Percentiles rank a stretch among this genome's conserved stretches.
phyloP scores from a whole-genome alignment of 352 stramenopile genomes.

The Thraustochytrium sp. region DNA sequence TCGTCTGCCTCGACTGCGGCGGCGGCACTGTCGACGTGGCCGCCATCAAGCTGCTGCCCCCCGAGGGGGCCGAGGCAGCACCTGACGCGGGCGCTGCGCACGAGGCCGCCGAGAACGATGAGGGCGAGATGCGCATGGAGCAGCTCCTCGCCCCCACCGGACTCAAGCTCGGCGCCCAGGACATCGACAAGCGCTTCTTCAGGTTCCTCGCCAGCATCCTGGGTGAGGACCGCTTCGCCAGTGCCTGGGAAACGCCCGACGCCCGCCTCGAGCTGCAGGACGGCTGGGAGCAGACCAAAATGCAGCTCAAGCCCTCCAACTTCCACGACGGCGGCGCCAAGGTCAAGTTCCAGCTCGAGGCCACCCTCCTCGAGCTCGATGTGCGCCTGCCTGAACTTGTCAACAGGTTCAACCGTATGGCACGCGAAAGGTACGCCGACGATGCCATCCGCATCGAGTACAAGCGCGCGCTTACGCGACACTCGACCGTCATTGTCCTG shows the following conservation, averaged over 20 bases:
- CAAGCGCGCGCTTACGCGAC: not conserved
- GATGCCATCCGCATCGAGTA: conserved; percentile 11
- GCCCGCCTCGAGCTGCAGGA: conserved; percentile 26
- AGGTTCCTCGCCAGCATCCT: not conserved
- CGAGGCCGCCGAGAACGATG: not conserved
- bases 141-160: conserved; percentile 32
- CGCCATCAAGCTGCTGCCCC: not conserved
- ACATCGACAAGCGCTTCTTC: conserved; percentile 34
- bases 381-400: not conserved
- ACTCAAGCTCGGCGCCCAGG: not conserved
- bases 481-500: not conserved
- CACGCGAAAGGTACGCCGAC: not conserved
- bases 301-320: not conserved
- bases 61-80: not conserved
- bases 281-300: conserved; percentile 23
- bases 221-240: not conserved
- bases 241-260: not conserved
- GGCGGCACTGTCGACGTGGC: conserved; percentile 33
- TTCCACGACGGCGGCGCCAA: not conserved
- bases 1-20: conserved; percentile 37
- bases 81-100: not conserved
- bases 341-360: not conserved
- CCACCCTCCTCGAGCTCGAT: not conserved
- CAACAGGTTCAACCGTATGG: not conserved
- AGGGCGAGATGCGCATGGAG: not conserved